Conservation (phyloP, 2,329 filamentous ascomycete genomes). For the Penicillium sp. region DNA sequence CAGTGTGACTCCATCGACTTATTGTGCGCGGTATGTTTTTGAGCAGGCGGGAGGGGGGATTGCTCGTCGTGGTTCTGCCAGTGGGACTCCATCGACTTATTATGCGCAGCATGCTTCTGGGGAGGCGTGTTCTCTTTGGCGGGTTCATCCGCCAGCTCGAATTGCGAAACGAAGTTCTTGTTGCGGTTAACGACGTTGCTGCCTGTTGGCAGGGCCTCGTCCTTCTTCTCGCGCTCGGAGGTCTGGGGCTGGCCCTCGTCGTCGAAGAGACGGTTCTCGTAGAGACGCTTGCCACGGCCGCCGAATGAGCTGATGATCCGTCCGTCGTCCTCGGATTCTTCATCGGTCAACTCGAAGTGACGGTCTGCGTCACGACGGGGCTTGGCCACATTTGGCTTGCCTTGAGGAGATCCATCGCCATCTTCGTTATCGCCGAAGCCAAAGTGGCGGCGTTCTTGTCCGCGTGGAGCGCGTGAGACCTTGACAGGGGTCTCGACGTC, state of each 20-base stretch:
- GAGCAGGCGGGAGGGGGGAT: slow-evolving; percentile 1
- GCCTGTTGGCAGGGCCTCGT: slow-evolving; percentile 60
- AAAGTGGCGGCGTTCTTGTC: slow-evolving; percentile 71
- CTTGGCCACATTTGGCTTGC: slow-evolving; percentile 59
- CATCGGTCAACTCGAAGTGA: slow-evolving; percentile 82
- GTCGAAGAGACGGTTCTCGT: slow-evolving; percentile 72
- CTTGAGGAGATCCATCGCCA: slow-evolving; percentile 35
- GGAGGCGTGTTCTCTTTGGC: slow-evolving; percentile 43
- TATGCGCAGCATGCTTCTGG: slow-evolving; percentile 52
- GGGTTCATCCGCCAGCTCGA: slow-evolving; percentile 64
- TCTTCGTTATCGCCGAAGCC: slow-evolving; percentile 70
- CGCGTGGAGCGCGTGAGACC: slow-evolving; percentile 60
- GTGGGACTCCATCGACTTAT: slow-evolving; percentile 66
- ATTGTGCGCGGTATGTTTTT: not conserved
- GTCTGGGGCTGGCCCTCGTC: slow-evolving; percentile 58
- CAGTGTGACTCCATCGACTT: slow-evolving; percentile 68
- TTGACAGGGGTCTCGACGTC: slow-evolving; percentile 85
- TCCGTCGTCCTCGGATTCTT: slow-evolving; percentile 53
- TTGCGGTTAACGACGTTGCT: slow-evolving; percentile 70
- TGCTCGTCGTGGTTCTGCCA: slow-evolving; percentile 47
- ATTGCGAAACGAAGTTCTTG: slow-evolving; percentile 77
- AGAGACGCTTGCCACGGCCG: slow-evolving; percentile 69
- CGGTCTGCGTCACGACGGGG: slow-evolving; percentile 74
- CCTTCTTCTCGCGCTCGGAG: slow-evolving; percentile 22
- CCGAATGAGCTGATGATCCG: slow-evolving; percentile 51